Evolutionary conservation across 2,329 filamentous ascomycete genomes (phyloP), one percentile per base, ranked within the genome.

Genomic region (Beauveria australis): DNA sequence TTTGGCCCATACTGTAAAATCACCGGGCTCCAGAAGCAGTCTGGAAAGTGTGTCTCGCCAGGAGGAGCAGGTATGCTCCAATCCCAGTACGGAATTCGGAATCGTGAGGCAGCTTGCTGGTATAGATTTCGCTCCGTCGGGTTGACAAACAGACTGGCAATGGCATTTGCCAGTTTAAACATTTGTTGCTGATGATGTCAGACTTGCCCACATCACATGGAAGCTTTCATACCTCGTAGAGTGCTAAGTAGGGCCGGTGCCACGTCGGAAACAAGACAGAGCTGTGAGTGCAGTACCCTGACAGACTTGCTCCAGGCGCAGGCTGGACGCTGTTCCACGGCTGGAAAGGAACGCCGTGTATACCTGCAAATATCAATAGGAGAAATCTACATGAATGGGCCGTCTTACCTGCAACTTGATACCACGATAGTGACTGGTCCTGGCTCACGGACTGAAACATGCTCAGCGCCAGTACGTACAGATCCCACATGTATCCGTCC

Each of bases 211-310:
- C 26, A 18, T 19, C 30, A 18, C 7, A 12, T 16, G 4, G 12
- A 3, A 30, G 14, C 19, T 4, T 1, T 43, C 69, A 61, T 63
- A 81, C 82, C 76, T 85, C 82, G 61, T 82, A 83, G 55, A 85
- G 71, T 33, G 79, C 81, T 62, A 94, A 77, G 72, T 93, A 95
- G 1, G 90, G 89, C 54, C 91, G 83, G 77, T 96, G 91, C 91
- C 91, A 95, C 44, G 86, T 81, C 44, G 88, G 84, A 70, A 96
- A 94, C 18, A 94, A 76, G 46, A 87, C 84, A 1, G 88, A 89
- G 26, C 80, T 82, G 73, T 96, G 91, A 16, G 84, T 83, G 71
- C 91, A 95, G 71, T 92, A 95, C 54, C 90, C 91, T 18, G 81
- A 78, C 44, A 78, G 74, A 61, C 79, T 76, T 62, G 81, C 82